These are phyloP conservation scores for Pisolithus tinctorius DNA, from an alignment of 768 basidiomycete genomes.

Conservation along the genomic window DNA sequence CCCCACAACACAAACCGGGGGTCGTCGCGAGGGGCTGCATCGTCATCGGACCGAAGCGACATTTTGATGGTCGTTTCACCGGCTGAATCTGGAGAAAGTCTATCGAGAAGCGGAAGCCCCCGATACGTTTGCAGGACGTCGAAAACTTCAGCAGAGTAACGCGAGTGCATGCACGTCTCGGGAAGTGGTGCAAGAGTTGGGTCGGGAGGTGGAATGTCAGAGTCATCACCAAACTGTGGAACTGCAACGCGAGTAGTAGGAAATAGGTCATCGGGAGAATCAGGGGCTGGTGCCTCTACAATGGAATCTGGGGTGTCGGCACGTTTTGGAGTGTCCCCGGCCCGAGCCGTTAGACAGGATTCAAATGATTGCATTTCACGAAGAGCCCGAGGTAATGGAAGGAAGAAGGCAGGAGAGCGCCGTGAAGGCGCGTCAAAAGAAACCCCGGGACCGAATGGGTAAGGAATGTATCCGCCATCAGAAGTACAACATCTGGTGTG, in stretches of 20 bases:
- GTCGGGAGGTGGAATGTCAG: slow-evolving; percentile 21
- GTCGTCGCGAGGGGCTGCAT: slow-evolving; percentile 74
- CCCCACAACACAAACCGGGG: slow-evolving; percentile 93
- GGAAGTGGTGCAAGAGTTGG: slow-evolving; percentile 31
- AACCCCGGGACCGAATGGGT: slow-evolving; percentile 63
- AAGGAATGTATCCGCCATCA: slow-evolving; percentile 26
- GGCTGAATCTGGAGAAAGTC: slow-evolving; percentile 46
- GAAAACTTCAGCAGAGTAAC: slow-evolving; percentile 70
- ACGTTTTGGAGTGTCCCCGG: slow-evolving; percentile 29
- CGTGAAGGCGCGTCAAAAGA: slow-evolving; percentile 53
- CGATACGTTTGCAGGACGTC: slow-evolving; percentile 77
- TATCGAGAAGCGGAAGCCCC: slow-evolving; percentile 69
- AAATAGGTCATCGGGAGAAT: slow-evolving; percentile 3
- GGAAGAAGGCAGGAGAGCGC: slow-evolving; percentile 34
- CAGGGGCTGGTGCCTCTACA: background rate
- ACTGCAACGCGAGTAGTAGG: slow-evolving; percentile 18
- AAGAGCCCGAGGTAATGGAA: slow-evolving; percentile 48
- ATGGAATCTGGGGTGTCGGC: slow-evolving; percentile 8
- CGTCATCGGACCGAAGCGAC: slow-evolving; percentile 58
- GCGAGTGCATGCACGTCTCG: slow-evolving; percentile 49
- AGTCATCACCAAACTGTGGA: slow-evolving; percentile 24
- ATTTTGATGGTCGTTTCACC: slow-evolving; percentile 69
- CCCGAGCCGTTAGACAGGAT: slow-evolving; percentile 70
- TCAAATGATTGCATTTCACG: slow-evolving; percentile 88
- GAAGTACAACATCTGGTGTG: slow-evolving; percentile 20